These are phyloP conservation scores for Colletotrichum incanum DNA, from an alignment of 2,329 filamentous ascomycete genomes.

Conservation along the genomic window DNA sequence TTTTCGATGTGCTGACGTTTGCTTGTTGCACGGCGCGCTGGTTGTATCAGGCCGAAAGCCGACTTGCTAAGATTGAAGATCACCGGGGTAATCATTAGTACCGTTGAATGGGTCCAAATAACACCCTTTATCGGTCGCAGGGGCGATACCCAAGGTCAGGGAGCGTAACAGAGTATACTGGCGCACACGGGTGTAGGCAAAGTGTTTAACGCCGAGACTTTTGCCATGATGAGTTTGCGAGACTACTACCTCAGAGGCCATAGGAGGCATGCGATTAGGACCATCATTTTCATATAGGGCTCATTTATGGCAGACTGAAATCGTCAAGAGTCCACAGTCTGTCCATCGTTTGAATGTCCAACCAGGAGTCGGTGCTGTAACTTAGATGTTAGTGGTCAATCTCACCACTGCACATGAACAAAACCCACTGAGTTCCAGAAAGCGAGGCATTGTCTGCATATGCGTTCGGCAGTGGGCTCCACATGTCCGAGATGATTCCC, in stretches of 20 bases:
- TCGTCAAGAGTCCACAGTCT: constrained; percentile 21
- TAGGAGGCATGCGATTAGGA: fast-evolving
- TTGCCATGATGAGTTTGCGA: too few species aligned
- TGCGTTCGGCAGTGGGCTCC: constrained; percentile 21
- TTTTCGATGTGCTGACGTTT: neutral
- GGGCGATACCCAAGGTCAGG: neutral
- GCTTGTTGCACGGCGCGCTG: neutral
- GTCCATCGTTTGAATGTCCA: constrained; percentile 31
- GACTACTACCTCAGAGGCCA: neutral
- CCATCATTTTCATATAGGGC: too few species aligned
- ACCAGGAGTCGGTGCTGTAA: constrained; percentile 32
- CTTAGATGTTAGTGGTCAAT: neutral
- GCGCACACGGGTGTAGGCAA: too few species aligned
- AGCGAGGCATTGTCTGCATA: constrained; percentile 8
- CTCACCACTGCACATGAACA: too few species aligned
- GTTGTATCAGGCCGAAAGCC: constrained; percentile 8
- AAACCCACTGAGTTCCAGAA: constrained; percentile 31
- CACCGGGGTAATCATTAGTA: neutral
- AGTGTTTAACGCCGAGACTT: too few species aligned
- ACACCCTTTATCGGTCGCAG: neutral
- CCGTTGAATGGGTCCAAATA: neutral
- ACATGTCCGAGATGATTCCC: constrained; percentile 29
- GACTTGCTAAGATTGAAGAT: neutral
- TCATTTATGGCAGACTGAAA: neutral
- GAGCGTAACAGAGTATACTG: neutral